Percentiles rank a stretch among this genome's conserved stretches.
Conservation (phyloP, 306 rosid genomes). For the Ammopiptanthus mongolicus region DNA sequence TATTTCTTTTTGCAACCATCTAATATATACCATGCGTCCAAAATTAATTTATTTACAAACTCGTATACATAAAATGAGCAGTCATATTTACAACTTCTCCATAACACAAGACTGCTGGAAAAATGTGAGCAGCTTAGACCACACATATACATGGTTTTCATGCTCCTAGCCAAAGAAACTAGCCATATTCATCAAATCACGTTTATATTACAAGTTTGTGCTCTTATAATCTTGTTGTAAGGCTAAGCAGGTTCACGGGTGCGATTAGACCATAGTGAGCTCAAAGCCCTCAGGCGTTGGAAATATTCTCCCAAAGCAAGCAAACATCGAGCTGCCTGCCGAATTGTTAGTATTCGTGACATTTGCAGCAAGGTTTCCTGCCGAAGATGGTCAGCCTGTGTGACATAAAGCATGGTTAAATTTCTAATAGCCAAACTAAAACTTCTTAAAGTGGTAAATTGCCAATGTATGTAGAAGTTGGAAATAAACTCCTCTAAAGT, state of each 20-base stretch:
- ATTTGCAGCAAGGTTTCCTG: slow-evolving; percentile 76
- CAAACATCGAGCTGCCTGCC: slow-evolving; percentile 81
- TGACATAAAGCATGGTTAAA: slow-evolving; percentile 15
- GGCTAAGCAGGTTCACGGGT: slow-evolving; percentile 75
- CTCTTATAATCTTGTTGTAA: background rate
- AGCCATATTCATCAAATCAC: slow-evolving; percentile 26
- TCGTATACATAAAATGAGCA: slow-evolving; percentile 39
- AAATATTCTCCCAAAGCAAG: slow-evolving; percentile 86
- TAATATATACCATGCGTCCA: slow-evolving; percentile 20
- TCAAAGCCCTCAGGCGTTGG: slow-evolving; percentile 82
- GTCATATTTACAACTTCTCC: slow-evolving; percentile 59
- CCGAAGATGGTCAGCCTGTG: slow-evolving; percentile 91
- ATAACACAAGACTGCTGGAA: slow-evolving; percentile 45
- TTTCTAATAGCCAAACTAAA: background rate
- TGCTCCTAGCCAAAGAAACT: slow-evolving; percentile 21
- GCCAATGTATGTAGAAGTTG: background rate
- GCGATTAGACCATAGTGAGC: slow-evolving; percentile 73
- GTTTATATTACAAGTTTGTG: slow-evolving; percentile 29
- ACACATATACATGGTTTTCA: slow-evolving; percentile 25
- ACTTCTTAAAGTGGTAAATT: background rate
- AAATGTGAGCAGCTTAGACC: slow-evolving; percentile 44
- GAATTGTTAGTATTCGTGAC: slow-evolving; percentile 63
- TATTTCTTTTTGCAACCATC: slow-evolving; percentile 22
- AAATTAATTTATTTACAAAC: slow-evolving; percentile 41
- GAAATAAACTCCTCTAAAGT: too few species aligned